Conservation (phyloP, 2,329 filamentous ascomycete species). For the Emericellopsis cladophorae region DNA sequence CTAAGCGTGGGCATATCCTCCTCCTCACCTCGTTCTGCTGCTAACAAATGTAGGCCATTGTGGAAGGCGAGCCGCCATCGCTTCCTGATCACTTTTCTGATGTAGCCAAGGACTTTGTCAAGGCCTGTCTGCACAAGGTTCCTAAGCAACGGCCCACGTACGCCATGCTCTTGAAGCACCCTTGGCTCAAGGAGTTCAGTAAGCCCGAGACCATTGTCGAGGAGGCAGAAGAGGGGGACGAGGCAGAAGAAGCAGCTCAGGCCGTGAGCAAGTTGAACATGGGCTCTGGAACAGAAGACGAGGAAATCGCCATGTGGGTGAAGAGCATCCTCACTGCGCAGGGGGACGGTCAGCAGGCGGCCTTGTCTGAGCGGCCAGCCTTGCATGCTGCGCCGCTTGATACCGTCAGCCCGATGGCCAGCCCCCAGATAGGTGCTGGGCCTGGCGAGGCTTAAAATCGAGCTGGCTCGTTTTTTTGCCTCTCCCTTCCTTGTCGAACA, state of each 20-base stretch:
- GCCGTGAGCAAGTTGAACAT: slow-evolving; percentile 31
- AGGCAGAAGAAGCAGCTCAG: slow-evolving; percentile 27
- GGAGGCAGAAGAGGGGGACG: slow-evolving; percentile 51
- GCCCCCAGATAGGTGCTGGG: slow-evolving; percentile 13
- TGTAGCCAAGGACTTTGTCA: slow-evolving; percentile 74
- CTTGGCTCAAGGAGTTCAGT: slow-evolving; percentile 68
- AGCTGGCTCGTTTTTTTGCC: too few relatives aligned
- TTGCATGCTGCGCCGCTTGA: slow-evolving; percentile 81
- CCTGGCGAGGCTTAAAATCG: neutral
- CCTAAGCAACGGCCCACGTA: slow-evolving; percentile 91
- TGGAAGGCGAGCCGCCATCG: slow-evolving; percentile 88
- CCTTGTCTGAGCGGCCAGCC: slow-evolving; percentile 55
- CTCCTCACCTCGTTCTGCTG: slow-evolving; percentile 2
- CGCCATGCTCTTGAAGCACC: slow-evolving; percentile 74
- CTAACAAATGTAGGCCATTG: slow-evolving; percentile 60
- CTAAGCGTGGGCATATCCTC: slow-evolving; percentile 60
- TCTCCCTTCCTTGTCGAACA: too few relatives aligned
- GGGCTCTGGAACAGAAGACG: slow-evolving; percentile 41
- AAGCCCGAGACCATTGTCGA: slow-evolving; percentile 66
- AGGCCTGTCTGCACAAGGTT: slow-evolving; percentile 82
- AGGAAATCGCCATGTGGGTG: slow-evolving; percentile 83
- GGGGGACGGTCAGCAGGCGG: slow-evolving; percentile 36
- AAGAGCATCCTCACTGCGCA: slow-evolving; percentile 47
- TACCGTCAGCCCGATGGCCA: slow-evolving; percentile 44
- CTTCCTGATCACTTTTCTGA: slow-evolving; percentile 73